These are phyloP conservation scores for Trypanosoma rangeli DNA, from an alignment of 208 protist species.

Conservation along the genomic window DNA sequence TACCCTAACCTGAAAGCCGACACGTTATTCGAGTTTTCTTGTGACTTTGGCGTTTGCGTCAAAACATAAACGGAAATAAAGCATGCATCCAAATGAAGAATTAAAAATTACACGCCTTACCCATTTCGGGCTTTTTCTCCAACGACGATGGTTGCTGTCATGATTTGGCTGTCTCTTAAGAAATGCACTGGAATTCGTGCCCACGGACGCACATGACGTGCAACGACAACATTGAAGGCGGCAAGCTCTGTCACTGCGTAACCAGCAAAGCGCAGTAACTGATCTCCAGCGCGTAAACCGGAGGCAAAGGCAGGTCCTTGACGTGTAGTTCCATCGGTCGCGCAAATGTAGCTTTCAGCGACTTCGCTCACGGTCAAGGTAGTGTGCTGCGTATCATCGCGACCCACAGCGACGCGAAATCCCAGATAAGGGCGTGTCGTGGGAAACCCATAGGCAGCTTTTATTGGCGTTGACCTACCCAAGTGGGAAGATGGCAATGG, in stretches of 20 bases:
- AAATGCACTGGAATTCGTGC: constrained; percentile 59
- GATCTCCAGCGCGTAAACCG: constrained; percentile 62
- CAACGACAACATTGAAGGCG: constrained; percentile 80
- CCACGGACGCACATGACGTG: constrained; percentile 58
- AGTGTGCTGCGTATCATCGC: constrained; percentile 15
- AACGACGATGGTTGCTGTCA: constrained; percentile 28
- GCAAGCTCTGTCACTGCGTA: constrained; percentile 85
- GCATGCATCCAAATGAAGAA: constrained; percentile 15
- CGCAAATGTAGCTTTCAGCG: constrained; percentile 40
- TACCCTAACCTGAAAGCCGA: not conserved
- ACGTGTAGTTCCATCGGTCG: constrained; percentile 30
- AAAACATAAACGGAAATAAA: constrained; percentile 15
- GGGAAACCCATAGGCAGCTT: not conserved
- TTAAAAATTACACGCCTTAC: constrained; percentile 5
- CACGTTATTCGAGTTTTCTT: not conserved
- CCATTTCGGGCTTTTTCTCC: constrained; percentile 18
- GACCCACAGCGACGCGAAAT: constrained; percentile 63
- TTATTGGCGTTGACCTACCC: constrained; percentile 6
- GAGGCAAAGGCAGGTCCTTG: constrained; percentile 57
- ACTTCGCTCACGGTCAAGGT: constrained; percentile 63
- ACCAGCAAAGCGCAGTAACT: constrained; percentile 76
- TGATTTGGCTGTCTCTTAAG: constrained; percentile 34
- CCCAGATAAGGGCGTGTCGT: constrained; percentile 61
- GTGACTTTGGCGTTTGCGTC: not conserved
- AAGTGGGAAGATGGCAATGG: not conserved